Base-by-base conservation (phyloP, 75 land plant genomes). In the Adiantum capillusveneris region DNA sequence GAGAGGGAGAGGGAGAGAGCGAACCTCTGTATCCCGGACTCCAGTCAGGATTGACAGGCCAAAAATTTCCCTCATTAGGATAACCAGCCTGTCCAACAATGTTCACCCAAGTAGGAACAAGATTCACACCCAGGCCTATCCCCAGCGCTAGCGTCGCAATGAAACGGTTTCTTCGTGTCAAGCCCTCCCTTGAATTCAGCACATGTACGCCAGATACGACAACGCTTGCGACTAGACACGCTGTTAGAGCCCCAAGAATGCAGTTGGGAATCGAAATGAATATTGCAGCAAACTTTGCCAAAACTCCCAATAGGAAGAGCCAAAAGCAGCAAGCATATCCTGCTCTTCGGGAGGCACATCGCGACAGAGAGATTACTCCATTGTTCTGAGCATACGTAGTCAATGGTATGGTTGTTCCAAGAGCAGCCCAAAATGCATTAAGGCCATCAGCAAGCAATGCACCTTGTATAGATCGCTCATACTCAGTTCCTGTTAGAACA, bases 301-400 rank as follows among this genome's bases (percentile, higher is more conserved):
- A 25, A 9, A 73, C 37, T 9, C 76, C 76, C 19, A 73, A 22
- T 19, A 67, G 5, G 20, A 73, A 61, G 14, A 73, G 71, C 71
- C 76, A 73, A 20, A 56, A 22, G 56, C 76, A 73, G 44, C 71
- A 67, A 18, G 60, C 76, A 49, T 53, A 29, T 42, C 76, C 76
- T 18, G 76, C 76, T 31, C 65, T 56, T 2, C 76, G 71, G 6
- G 76, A 67, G 13, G 76, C 76, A 56, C 76, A 73, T 12, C 76
- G 65, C 11, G 76, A 73, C 29, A 73, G 71, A n/a, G 76, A 67
- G 14, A 73, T 68, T 5, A 73, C 71, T 31, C 76, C 76, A 48
- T 67, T 73, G 65, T 73, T 73, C 53, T 73, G 75, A 17, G 75
- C 70, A 39, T 67, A 73, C 28, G 75, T 67, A 1, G 65, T 62